Percentiles rank a stretch among this genome's conserved stretches.
Evolutionary conservation across 257 asterid species (phyloP).

Genomic region (Solanum phureja): DNA sequence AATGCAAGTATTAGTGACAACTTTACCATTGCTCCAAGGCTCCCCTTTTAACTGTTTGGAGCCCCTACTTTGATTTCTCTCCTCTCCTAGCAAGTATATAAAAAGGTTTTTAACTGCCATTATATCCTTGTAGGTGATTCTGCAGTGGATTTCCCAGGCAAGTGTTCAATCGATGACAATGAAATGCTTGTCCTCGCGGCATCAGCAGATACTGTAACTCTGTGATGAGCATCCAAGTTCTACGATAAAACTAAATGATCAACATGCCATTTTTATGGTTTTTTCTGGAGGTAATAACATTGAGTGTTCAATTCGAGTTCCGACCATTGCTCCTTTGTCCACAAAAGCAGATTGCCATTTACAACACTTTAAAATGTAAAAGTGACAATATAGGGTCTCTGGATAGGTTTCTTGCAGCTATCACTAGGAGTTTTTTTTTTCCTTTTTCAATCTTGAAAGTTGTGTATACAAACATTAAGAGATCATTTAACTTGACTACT

Average conservation of each 20-base stretch:
- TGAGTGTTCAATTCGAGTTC: not conserved
- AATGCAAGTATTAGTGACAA: not conserved
- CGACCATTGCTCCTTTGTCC: not conserved
- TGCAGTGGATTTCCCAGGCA: conserved; percentile 22
- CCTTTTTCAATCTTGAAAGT: not conserved
- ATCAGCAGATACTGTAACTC: conserved; percentile 15
- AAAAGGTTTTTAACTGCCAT: not conserved
- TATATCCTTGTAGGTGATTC: conserved; percentile 31
- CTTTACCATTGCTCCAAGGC: not conserved
- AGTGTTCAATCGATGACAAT: conserved; percentile 11
- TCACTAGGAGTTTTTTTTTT: not conserved
- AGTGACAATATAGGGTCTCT: not conserved
- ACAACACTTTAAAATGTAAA: not conserved
- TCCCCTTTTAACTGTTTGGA: not conserved
- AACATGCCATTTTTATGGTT: not conserved
- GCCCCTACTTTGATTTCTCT: not conserved
- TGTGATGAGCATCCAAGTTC: not conserved
- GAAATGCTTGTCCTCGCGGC: conserved; percentile 18
- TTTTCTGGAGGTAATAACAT: not conserved
- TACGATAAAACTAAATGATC: not conserved
- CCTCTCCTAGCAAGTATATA: not conserved
- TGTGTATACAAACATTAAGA: not conserved
- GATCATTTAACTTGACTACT: not conserved
- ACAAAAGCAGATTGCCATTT: not conserved
- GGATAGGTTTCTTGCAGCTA: not conserved